Base-by-base conservation (phyloP, 192 early-diverging fungal genomes). In the Chytriomyces hyalinus region DNA sequence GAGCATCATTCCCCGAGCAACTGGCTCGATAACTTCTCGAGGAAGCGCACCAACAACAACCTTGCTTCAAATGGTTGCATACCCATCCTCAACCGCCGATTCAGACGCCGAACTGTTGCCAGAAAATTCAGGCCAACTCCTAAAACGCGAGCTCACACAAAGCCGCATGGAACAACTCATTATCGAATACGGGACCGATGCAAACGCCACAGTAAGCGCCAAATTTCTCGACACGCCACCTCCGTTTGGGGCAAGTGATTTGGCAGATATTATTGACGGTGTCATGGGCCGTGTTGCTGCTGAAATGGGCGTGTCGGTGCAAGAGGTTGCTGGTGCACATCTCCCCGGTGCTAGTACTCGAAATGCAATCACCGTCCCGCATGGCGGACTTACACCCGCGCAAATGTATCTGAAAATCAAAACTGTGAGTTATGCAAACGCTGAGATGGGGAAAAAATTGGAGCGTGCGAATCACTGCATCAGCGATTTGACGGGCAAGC, bases 381-480 rank as follows among this genome's bases (percentile, higher is more conserved):
- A 49, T 7, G 24, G 6, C 6, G 36, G 6, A 61, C 47, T 67
- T 6, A 62, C 73, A 24, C 45, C 68, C 10, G 61, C 79, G 15
- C 60, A 67, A 51, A 61, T 80, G 61, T 24, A 66, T 15, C 47
- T 82, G 45, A 82, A 82, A 66, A 50, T 82, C 65, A 80, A 79
- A 36, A 79, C 77, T 6, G 43, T 61, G 22, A 71, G 70, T 53
- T 61, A 48, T 26, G 50, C 73, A n/a, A 71, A 80, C 43, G 49
- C 66, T 7, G 80, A 82, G 60, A 13, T 82, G 60, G 80, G 80
- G 13, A 72, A 73, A 46, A 64, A 75, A 46, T 49, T 82, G 24
- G 67, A 78, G n/a, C 20, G 26, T 3, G 20, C 73, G 13, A 49
- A 81, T 28, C 17, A 47, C 15, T 13, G 28, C 15, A 66, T 78